Conservation (phyloP, 257 asterid species). For the Solanum piurae region DNA sequence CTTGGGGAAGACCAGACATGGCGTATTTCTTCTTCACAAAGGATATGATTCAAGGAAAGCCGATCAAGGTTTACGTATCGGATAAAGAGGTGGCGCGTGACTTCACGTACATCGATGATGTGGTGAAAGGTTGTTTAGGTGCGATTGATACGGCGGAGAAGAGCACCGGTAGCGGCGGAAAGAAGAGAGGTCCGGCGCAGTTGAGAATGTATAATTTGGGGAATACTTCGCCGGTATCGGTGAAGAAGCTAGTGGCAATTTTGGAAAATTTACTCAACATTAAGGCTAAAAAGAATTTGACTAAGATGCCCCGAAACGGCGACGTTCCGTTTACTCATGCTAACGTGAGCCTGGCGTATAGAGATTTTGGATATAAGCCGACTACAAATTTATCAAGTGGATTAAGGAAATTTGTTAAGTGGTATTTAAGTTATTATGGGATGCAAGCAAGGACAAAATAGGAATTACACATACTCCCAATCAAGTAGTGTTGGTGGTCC, state of each 20-base stretch:
- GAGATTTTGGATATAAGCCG: constrained; percentile 79
- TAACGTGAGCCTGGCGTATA: constrained; percentile 72
- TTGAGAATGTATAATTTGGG: constrained; percentile 86
- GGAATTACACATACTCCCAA: constrained; percentile 21
- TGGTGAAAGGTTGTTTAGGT: constrained; percentile 79
- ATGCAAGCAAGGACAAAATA: constrained; percentile 56
- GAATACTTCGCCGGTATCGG: constrained; percentile 88
- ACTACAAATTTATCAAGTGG: constrained; percentile 76
- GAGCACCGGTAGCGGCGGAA: constrained; percentile 90
- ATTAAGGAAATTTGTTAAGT: constrained; percentile 71
- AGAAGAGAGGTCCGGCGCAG: constrained; percentile 79
- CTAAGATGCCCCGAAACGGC: constrained; percentile 86
- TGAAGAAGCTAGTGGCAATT: constrained; percentile 70
- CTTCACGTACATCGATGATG: constrained; percentile 87
- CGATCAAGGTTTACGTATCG: constrained; percentile 53
- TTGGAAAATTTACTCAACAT: constrained; percentile 42
- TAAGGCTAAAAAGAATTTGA: constrained; percentile 67
- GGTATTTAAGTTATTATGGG: constrained; percentile 86
- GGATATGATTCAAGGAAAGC: constrained; percentile 60
- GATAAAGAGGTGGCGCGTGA: constrained; percentile 97
- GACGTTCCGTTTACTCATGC: constrained; percentile 99
- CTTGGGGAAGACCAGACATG: constrained; percentile 98
- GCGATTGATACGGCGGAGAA: constrained; percentile 95
- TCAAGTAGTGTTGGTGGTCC: background rate
- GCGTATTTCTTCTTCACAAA: constrained; percentile 90